phyloP scores from a whole-genome alignment of 176 grass and related monocot genomes.

The Oryza australiensis region DNA sequence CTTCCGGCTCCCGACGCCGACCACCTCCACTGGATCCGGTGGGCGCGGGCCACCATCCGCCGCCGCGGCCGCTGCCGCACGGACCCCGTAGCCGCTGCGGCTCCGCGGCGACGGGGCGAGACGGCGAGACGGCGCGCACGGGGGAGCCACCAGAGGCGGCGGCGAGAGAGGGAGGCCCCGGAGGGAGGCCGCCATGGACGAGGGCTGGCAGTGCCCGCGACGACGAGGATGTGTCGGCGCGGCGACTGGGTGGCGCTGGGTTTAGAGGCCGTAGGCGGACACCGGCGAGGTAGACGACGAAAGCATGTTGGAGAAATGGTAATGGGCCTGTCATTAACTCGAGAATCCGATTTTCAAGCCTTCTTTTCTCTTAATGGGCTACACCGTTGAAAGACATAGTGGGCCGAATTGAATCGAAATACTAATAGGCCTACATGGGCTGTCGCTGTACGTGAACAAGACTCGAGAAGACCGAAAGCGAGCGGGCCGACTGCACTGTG shows the following conservation, averaged over 20 bases:
- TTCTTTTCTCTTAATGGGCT: no score
- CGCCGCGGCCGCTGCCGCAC: background rate
- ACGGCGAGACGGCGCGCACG: background rate
- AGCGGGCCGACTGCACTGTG: no score
- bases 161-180: constrained; percentile 40
- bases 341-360: no score
- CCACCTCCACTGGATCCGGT: constrained; percentile 76
- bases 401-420: no score
- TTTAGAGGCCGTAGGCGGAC: background rate
- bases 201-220: background rate
- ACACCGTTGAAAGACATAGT: no score
- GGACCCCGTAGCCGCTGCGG: constrained; percentile 14
- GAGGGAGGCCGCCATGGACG: constrained; percentile 40
- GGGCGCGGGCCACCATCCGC: background rate
- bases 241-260: background rate
- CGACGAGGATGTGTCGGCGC: background rate
- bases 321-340: no score
- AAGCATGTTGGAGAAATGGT: background rate
- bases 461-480: no score
- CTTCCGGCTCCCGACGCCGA: constrained; percentile 86
- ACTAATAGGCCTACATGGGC: no score
- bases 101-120: constrained; percentile 26
- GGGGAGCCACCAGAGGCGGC: constrained; percentile 17
- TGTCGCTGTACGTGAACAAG: no score
- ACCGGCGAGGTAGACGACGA: background rate